A percentile compares a stretch with the other conserved stretches of the same genome.
phyloP scores from a whole-genome alignment of 2,329 filamentous ascomycete genomes.

The Trematosphaeria pertusa region DNA sequence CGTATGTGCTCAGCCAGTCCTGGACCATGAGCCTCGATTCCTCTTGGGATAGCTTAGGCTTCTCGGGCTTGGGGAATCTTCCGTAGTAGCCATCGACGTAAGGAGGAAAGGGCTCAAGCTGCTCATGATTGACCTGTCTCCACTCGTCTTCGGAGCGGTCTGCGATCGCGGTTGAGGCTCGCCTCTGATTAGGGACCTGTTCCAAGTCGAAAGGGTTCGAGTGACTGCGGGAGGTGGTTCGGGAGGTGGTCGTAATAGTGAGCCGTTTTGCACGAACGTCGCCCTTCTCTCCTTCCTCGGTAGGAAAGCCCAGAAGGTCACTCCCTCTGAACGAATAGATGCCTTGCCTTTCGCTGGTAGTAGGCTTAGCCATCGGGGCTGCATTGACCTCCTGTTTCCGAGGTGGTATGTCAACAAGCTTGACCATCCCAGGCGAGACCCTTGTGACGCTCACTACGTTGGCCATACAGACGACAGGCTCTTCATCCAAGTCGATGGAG shows the following conservation, averaged over 20 bases:
- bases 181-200: too few species aligned
- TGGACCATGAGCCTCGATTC: conserved; percentile 20
- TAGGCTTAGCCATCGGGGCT: not conserved
- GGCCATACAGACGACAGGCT: conserved; percentile 24
- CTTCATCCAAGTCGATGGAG: conserved; percentile 28
- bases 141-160: too few species aligned
- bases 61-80: conserved; percentile 11
- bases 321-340: conserved; percentile 7
- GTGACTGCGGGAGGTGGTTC: too few species aligned
- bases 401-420: conserved; percentile 27
- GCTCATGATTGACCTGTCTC: conserved; percentile 6
- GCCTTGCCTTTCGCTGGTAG: not conserved
- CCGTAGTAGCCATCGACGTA: too few species aligned
- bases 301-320: not conserved
- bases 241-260: too few species aligned
- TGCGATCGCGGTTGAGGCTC: too few species aligned
- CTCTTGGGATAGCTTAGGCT: conserved; percentile 16
- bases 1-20: conserved; percentile 26
- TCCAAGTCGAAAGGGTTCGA: too few species aligned
- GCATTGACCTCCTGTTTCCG: conserved; percentile 13
- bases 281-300: too few species aligned
- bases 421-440: conserved; percentile 25
- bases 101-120: conserved; percentile 4
- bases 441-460: conserved; percentile 16
- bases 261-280: too few species aligned